Evolutionary conservation across 495 filamentous ascomycete species (phyloP), one percentile per base, ranked within the genome.

Genomic region (Neurospora sp.): DNA sequence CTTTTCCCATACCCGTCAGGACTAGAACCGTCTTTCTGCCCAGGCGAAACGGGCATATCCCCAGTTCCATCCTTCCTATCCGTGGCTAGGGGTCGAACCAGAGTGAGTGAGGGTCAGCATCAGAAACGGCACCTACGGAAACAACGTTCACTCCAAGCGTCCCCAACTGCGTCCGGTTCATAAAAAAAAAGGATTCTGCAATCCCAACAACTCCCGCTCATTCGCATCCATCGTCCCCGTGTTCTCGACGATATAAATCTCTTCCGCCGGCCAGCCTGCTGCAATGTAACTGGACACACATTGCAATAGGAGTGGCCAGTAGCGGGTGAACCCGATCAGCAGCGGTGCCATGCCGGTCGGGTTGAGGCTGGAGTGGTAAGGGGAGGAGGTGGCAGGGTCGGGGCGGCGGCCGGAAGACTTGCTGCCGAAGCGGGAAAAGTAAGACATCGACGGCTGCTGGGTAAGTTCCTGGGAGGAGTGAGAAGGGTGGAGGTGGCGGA

Each of bases 111-210:
- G 20, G 47, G 20, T 20, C 39, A 8, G 39, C 53, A 38, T 39
- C 5, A 12, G 38, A 47, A 53, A 53, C 45, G 5, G 18, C 6
- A 74, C 72, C 8, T 31, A 77, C 76, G 4, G 77, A 75, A 6
- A 90, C 65, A 27, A 89, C 79, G n/a, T 87, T 86, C 4, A 90
- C 86, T 0, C 87, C 86, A 5, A 89, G 80, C 61, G 85, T 80
- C 0, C 70, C 77, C 1, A 90, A 79, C 53, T 86, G 84, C 1
- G 84, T 83, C 72, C 89, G 83, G 74, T 89, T 87, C 8, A 90
- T 78, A 73, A 85, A 90, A 76, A 90, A 76, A 90, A 90, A 0
- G 89, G 89, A 71, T 90, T 90, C 68, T 90, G 86, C 0, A 88
- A 76, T 0, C 84, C 84, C 22, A 90, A 79, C 31, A 79, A 76